Evolutionary conservation across 352 stramenopile species (phyloP).

Genomic region (Pythium phragmitis): DNA sequence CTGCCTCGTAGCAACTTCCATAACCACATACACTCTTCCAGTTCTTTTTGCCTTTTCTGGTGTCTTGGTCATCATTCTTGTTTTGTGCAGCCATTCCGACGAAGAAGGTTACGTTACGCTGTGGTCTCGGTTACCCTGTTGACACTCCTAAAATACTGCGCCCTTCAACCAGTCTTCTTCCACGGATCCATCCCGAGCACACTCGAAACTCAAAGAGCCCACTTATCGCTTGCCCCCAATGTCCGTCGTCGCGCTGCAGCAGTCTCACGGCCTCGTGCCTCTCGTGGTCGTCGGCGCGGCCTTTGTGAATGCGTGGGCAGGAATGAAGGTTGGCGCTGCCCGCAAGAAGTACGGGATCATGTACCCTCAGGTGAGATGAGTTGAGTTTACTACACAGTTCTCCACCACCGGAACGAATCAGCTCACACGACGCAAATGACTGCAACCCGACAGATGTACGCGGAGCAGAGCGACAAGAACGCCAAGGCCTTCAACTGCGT

Average conservation of each 20-base stretch:
- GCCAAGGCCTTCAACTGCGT: constrained; percentile 89
- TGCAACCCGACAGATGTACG: constrained; percentile 62
- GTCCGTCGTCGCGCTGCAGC: constrained; percentile 51
- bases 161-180: neutral
- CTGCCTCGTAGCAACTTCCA: neutral
- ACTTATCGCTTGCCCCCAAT: neutral
- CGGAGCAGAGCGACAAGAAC: constrained; percentile 85
- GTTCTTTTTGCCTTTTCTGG: too few species aligned
- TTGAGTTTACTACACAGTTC: neutral
- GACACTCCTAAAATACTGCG: neutral
- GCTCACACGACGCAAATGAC: neutral
- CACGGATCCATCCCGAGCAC: neutral
- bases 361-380: constrained; percentile 37
- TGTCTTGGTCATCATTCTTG: too few species aligned
- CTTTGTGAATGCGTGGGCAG: constrained; percentile 60
- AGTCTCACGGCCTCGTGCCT: constrained; percentile 58
- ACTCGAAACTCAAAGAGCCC: neutral
- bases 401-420: neutral
- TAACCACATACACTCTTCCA: too few species aligned
- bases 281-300: constrained; percentile 56
- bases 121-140: neutral
- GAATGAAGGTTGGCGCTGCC: constrained; percentile 51
- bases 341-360: constrained; percentile 65
- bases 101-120: neutral
- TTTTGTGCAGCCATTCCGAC: constrained; percentile 1